Evolutionary conservation across 345 rosid species (phyloP), one percentile per base, ranked within the genome.

Genomic region (Isatis tinctoria): DNA sequence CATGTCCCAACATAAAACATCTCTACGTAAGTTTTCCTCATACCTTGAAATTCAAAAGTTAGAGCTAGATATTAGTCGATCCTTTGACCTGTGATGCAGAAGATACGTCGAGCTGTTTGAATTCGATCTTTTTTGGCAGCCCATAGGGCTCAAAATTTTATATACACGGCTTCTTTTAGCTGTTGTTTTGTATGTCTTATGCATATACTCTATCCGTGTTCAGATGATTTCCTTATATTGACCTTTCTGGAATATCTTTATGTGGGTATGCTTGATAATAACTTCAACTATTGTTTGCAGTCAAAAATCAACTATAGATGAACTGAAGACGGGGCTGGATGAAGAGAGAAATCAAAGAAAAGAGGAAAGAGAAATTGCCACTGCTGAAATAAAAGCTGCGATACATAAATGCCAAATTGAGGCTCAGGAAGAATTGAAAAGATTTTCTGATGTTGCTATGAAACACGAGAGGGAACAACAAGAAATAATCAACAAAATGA

Each of bases 331-430:
- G 39, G 87, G 75, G 64, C 78, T 95, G 72, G 97, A 86, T 74
- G 96, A 92, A 78, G 97, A 95, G 79, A 83, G 86, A 77, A 85
- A 86, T 41, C 96, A 86, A 78, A 90, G 94, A 85, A 88, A 77
- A 79, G 88, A 85, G 74, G 99, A 95, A 65, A 84, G 97, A 44
- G 92, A 84, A 72, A 88, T 78, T 64, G 92, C 98, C 65, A 70
- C 78, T 62, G 71, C 82, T 73, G 97, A 95, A 73, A 62, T 86
- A 44, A 92, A 92, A 72, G 85, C 85, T 39, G 96, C 97, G 6
- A 83, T 92, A 10, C 97, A 85, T 78, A 88, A 81, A 86, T 87
- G 85, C 70, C 99, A 86, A 75, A 61, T 71, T 61, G 98, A 88
- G 77, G 87, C 87, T 69, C 90, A 86, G 74, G 96, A 84, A 68